Evolutionary conservation across 179 eudicot genomes (phyloP).

Genomic region (Drosera spatulata): DNA sequence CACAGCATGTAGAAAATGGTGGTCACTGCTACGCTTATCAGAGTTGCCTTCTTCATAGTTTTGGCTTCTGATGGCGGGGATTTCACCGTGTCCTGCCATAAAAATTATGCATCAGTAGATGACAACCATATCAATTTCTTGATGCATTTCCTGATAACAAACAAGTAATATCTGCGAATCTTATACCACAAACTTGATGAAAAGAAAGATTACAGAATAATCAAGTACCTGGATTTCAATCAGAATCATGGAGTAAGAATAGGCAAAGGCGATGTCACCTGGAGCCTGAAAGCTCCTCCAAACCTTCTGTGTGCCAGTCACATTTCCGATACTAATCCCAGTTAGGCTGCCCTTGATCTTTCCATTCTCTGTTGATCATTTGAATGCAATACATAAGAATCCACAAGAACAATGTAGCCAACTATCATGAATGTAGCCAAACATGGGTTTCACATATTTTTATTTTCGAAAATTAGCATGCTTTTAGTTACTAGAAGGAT

Average conservation of each 20-base stretch:
- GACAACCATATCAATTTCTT: no score
- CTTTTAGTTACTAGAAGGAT: no score
- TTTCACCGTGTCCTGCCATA: not conserved
- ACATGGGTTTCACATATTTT: no score
- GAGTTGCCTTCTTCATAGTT: constrained; percentile 9
- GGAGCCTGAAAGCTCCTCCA: constrained; percentile 7
- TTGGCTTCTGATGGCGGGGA: constrained; percentile 3
- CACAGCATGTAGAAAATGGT: constrained; percentile 5
- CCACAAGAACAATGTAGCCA: no score
- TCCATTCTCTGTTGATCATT: constrained; percentile 1
- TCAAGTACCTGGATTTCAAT: constrained; percentile 4
- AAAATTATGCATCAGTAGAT: no score
- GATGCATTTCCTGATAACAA: no score
- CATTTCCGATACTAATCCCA: constrained; percentile 1
- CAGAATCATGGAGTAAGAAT: constrained; percentile 5
- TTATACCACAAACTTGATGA: not conserved
- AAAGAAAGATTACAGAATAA: no score
- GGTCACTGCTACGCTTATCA: constrained; percentile 4
- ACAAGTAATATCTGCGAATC: not conserved
- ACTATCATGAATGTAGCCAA: no score
- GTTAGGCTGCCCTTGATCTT: constrained; percentile 6
- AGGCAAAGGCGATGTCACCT: constrained; percentile 6
- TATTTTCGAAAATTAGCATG: no score
- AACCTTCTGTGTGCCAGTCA: constrained; percentile 1
- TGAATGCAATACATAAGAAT: no score